Conservation (phyloP, 768 basidiomycete species). For the Leucocoprinus sp. region DNA sequence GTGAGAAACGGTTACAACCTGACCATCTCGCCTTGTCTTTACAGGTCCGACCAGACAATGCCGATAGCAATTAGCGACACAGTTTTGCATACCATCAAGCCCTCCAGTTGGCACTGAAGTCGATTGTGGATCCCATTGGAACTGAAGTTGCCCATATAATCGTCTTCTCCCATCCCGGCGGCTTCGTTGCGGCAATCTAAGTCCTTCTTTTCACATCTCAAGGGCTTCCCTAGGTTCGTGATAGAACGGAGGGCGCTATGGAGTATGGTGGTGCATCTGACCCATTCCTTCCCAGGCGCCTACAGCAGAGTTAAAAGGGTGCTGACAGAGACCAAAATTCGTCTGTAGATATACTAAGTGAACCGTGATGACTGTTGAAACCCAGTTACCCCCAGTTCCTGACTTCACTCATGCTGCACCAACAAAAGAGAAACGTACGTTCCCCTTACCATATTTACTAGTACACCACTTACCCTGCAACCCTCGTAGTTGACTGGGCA, state of each 20-base stretch:
- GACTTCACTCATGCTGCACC: conserved; percentile 8
- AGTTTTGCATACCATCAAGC: too few relatives aligned
- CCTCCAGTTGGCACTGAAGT: too few relatives aligned
- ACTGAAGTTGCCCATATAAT: neutral
- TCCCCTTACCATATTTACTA: neutral
- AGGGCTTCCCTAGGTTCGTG: neutral
- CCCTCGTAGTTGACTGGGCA: conserved; percentile 23
- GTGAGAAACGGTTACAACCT: too few relatives aligned
- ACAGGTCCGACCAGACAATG: too few relatives aligned
- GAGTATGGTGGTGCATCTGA: conserved; percentile 2
- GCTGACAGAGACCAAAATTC: neutral
- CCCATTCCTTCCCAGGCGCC: neutral
- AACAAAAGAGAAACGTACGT: conserved; percentile 9
- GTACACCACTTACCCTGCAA: neutral
- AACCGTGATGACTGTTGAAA: conserved; percentile 6
- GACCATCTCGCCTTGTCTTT: neutral
- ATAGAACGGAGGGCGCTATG: neutral
- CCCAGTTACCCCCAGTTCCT: conserved; percentile 3
- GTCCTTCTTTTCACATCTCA: neutral
- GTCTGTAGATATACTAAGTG: too few relatives aligned
- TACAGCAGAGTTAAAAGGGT: neutral
- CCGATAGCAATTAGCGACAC: too few relatives aligned
- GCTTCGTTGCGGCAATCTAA: neutral
- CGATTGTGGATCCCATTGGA: too few relatives aligned
- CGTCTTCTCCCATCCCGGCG: neutral